Evolutionary conservation across 306 rosid species (phyloP), one percentile per base, ranked within the genome.

Genomic region (Fragaria vesca): DNA sequence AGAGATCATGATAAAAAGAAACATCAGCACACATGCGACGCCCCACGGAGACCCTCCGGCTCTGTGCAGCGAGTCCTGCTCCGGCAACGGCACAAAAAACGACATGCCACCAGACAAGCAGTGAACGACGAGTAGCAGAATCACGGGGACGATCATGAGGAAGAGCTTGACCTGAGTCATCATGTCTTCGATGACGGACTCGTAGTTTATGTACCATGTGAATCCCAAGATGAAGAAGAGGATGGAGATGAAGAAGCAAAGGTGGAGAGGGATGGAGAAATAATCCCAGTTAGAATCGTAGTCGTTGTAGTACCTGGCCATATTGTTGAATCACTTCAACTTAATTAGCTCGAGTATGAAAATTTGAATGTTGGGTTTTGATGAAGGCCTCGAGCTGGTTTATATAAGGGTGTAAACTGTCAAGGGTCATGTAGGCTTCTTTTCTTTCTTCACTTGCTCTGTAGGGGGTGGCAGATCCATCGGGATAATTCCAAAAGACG

Each of bases 11-110:
- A 83, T 83, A 60, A 94, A 46, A 7, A 94, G 82, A 43, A 94
- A 83, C 18, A 94, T 58, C 69, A 94, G 97, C 86, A 94, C 65
- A 9, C 88, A 61, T 0, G 80, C 97, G 0, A 94, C 90, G 3
- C 98, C 98, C 97, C 97, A 94, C 0, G 98, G 98, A 2, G 98
- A 92, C 1, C 90, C 97, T 17, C 97, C 95, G 13, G 95, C 98
- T 7, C 93, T 82, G 50, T 92, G 97, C 38, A 94, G 84, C 20
- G 92, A 85, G 0, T 94, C 91, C 66, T 69, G 83, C 65, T 90
- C 92, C 0, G 95, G 91, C 38, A 83, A 80, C 1, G 91, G 94
- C 12, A 81, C 2, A 1, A 85, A 69, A 55, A 80, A 76, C 0
- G 92, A 68, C 3, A 78, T 26, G 8, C 86, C 87, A 3, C 77